Percentiles rank a stretch among this genome's conserved stretches.
phyloP scores from a whole-genome alignment of 768 basidiomycete genomes.

The Leccinellum luteum region DNA sequence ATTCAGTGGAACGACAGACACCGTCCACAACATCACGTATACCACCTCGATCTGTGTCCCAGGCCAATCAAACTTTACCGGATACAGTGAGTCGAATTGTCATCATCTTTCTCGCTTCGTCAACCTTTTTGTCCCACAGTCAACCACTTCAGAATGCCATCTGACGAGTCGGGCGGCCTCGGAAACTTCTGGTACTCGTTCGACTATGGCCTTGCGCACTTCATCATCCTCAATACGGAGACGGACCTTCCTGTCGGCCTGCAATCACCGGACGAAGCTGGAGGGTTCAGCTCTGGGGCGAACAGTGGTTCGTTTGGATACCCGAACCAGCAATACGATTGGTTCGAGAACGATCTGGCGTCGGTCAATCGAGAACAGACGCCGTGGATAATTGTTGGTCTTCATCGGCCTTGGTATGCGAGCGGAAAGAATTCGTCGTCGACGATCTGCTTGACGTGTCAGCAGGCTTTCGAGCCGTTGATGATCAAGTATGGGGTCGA shows the following conservation, averaged over 20 bases:
- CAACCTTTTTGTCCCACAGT: constrained; percentile 7
- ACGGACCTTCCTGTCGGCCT: constrained; percentile 27
- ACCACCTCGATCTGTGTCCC: constrained; percentile 26
- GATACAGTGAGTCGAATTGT: constrained; percentile 22
- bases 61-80: constrained; percentile 28
- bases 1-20: constrained; percentile 23
- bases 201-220: constrained; percentile 30
- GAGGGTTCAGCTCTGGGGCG: constrained; percentile 19
- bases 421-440: constrained; percentile 5
- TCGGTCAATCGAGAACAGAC: constrained; percentile 23
- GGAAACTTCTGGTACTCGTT: constrained; percentile 33
- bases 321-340: constrained; percentile 27
- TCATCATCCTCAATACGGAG: constrained; percentile 23
- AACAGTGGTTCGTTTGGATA: constrained; percentile 28
- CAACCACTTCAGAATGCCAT: constrained; percentile 29
- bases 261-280: constrained; percentile 22
- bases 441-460: constrained; percentile 16
- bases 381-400: constrained; percentile 28
- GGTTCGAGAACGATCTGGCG: constrained; percentile 27
- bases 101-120: not conserved
- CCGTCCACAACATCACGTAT: constrained; percentile 24
- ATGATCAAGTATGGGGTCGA: constrained; percentile 33
- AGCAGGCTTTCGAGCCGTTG: constrained; percentile 28
- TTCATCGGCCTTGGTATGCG: constrained; percentile 29
- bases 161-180: constrained; percentile 22